Evolutionary conservation across 1,284 basidiomycete genomes (phyloP), one percentile per base, ranked within the genome.

Genomic region (Vanrija pseudolonga): DNA sequence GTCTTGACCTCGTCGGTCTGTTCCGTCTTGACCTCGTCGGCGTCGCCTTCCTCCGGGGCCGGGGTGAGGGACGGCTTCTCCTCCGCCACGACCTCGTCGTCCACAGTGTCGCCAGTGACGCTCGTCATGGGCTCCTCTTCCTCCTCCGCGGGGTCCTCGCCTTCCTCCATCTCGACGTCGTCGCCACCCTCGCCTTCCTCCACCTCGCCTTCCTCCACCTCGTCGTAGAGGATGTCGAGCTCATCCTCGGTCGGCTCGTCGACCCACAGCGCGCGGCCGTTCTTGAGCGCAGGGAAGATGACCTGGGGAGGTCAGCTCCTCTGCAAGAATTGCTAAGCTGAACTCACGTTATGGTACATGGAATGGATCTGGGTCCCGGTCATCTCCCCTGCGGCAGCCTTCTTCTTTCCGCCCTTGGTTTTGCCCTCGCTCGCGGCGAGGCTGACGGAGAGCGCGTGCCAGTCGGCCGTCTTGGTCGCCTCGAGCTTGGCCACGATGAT

Each of bases 401-500:
- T 47, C 38, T 26, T n/a, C 22, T 32, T 51, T 40, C 47, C 51
- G 12, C 37, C 44, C 38, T 36, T 52, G 37, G 18, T 50, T 44
- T 42, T 47, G 15, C 18, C 19, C 26, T 3, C 26, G 24, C 3
- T 9, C 26, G 4, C 26, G 9, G 39, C 28, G 23, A 69, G 37
- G 39, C 53, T 49, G 20, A 53, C 43, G 20, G 62, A 56, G 5
- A 72, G 59, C 9, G 52, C 57, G 32, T 59, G 61, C 68, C 68
- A 72, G 51, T 72, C 69, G 45, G 61, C 61, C 15, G 54, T 58
- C 47, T 64, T 67, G 26, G 41, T 46, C 4, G 46, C 44, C 22
- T 67, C 66, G 38, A 72, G 56, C 50, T 66, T 64, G 40, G 66
- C 63, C 6, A 70, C n/a, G 38, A 69, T 45, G 32, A 69, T 62